Percentiles rank a stretch among this genome's conserved stretches.
Evolutionary conservation across 2,329 filamentous ascomycete species (phyloP).

Genomic region (Massarina eburnea): DNA sequence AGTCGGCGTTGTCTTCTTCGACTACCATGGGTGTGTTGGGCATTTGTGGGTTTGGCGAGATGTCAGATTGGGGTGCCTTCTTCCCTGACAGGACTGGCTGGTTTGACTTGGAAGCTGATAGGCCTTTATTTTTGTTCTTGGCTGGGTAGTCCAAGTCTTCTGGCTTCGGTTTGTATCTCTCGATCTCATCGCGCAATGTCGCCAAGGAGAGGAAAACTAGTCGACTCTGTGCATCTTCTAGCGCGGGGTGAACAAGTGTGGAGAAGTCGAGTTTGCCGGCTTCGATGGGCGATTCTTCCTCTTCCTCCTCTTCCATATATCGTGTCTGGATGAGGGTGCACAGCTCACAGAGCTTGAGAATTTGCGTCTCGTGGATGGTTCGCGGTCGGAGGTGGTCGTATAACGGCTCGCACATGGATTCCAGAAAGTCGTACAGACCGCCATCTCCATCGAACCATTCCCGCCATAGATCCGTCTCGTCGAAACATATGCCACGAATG

Average conservation of each 20-base stretch:
- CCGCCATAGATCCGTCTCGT: slow-evolving; percentile 68
- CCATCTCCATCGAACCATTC: slow-evolving; percentile 67
- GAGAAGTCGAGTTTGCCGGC: slow-evolving; percentile 63
- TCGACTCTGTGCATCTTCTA: slow-evolving; percentile 69
- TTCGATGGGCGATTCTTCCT: slow-evolving; percentile 51
- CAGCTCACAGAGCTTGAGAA: slow-evolving; percentile 67
- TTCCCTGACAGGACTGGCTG: slow-evolving; percentile 56
- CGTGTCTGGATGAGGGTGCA: slow-evolving; percentile 67
- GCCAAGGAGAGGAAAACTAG: slow-evolving; percentile 66
- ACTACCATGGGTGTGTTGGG: slow-evolving; percentile 54
- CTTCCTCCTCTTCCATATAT: slow-evolving; percentile 59
- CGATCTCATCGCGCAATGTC: slow-evolving; percentile 66
- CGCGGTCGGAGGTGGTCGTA: slow-evolving; percentile 67
- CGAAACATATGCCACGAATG: slow-evolving; percentile 64
- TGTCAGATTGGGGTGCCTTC: slow-evolving; percentile 47
- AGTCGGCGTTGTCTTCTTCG: slow-evolving; percentile 53
- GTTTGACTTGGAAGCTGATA: slow-evolving; percentile 45
- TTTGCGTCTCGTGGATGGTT: slow-evolving; percentile 67
- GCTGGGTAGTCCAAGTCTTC: slow-evolving; percentile 67
- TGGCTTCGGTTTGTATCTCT: slow-evolving; percentile 64
- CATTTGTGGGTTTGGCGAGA: slow-evolving; percentile 38
- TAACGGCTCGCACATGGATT: slow-evolving; percentile 67
- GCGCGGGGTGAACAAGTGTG: slow-evolving; percentile 61
- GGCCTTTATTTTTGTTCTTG: slow-evolving; percentile 51
- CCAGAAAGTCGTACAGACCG: slow-evolving; percentile 66